phyloP scores from a whole-genome alignment of 345 rosid species.

The Lepidium africanum region DNA sequence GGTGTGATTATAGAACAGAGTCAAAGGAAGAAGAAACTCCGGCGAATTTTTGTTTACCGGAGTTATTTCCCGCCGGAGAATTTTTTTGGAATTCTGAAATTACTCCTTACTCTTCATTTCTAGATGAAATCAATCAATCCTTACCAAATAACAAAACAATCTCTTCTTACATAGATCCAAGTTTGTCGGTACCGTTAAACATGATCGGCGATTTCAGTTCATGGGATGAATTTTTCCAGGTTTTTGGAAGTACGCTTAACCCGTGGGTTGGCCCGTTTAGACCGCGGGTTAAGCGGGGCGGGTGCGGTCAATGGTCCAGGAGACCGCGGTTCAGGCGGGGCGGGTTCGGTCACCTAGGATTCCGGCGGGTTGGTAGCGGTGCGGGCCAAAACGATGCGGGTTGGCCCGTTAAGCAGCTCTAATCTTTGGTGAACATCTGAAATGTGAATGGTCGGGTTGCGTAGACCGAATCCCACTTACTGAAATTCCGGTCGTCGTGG shows the following conservation, averaged over 20 bases:
- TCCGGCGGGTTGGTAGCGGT: too few relatives aligned
- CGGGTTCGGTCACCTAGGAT: too few relatives aligned
- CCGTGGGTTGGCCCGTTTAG: too few relatives aligned
- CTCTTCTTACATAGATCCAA: background rate
- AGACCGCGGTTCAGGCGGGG: too few relatives aligned
- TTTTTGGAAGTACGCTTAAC: too few relatives aligned
- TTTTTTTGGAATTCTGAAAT: constrained; percentile 31
- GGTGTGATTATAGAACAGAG: constrained; percentile 28
- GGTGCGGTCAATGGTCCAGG: too few relatives aligned
- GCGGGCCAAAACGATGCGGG: too few relatives aligned
- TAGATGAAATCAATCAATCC: constrained; percentile 32
- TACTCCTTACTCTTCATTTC: constrained; percentile 34
- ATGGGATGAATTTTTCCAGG: constrained; percentile 59
- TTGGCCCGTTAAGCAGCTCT: too few relatives aligned
- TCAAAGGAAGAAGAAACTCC: background rate
- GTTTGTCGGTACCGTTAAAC: constrained; percentile 2
- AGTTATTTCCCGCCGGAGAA: constrained; percentile 26
- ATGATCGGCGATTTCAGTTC: constrained; percentile 49
- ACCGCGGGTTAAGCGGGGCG: too few relatives aligned
- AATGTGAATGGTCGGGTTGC: constrained; percentile 19
- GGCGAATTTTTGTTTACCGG: constrained; percentile 23
- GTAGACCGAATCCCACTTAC: constrained; percentile 17
- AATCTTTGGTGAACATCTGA: constrained; percentile 19
- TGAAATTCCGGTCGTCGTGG: constrained; percentile 8
- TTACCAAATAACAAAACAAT: background rate